Evolutionary conservation across 495 filamentous ascomycete genomes (phyloP).

Genomic region (Bacidia gigantensis): DNA sequence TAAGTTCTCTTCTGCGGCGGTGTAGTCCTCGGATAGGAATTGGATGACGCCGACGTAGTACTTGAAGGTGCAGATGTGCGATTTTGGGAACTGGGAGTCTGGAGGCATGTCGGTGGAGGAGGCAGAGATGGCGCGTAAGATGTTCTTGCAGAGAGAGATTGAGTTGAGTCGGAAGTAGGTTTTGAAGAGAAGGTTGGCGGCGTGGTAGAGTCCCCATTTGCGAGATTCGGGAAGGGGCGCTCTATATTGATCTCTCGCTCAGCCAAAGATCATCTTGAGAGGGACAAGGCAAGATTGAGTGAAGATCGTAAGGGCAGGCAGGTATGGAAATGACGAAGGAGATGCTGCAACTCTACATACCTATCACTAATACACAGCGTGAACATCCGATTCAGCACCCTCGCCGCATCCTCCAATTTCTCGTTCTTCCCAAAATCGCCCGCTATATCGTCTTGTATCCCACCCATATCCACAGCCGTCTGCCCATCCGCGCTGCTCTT

Average conservation of each 20-base stretch:
- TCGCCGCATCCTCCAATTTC: slow-evolving; percentile 76
- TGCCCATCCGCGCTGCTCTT: slow-evolving; percentile 31
- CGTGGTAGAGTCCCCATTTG: slow-evolving; percentile 95
- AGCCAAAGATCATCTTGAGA: slow-evolving; percentile 7
- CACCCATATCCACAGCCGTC: slow-evolving; percentile 27
- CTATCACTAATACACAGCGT: slow-evolving; percentile 76
- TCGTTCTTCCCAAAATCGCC: slow-evolving; percentile 57
- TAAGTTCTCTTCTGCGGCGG: slow-evolving; percentile 58
- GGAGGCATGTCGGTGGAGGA: slow-evolving; percentile 62
- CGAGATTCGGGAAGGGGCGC: slow-evolving; percentile 76
- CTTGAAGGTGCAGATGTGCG: slow-evolving; percentile 89
- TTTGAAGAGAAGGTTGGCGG: slow-evolving; percentile 87
- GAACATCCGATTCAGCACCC: slow-evolving; percentile 80
- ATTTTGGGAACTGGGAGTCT: slow-evolving; percentile 60
- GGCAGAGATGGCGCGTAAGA: slow-evolving; percentile 66
- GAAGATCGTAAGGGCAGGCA: not conserved
- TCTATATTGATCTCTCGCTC: too few species aligned
- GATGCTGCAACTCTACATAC: slow-evolving; percentile 33
- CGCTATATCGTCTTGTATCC: slow-evolving; percentile 64
- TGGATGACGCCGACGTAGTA: slow-evolving; percentile 84
- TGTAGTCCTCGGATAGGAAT: slow-evolving; percentile 89
- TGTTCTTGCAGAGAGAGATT: slow-evolving; percentile 77
- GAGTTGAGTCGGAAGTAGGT: slow-evolving; percentile 94
- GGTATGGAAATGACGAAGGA: slow-evolving; percentile 1
- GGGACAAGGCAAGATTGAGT: not conserved